Conservation (phyloP, 495 filamentous ascomycete species). For the Penicillium canescens region DNA sequence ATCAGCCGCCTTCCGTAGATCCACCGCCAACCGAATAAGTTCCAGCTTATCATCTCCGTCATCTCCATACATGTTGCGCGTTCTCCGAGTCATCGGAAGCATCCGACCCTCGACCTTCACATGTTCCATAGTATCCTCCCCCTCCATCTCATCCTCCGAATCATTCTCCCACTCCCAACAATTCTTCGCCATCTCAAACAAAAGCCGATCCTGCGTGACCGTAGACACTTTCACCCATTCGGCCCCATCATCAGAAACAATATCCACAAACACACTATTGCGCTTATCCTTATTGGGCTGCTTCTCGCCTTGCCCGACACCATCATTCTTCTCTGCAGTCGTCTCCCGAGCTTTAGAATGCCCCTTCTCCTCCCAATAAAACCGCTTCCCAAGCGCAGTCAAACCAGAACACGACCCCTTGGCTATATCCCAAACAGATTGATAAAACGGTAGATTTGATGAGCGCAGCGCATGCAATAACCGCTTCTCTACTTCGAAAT, state of each 20-base stretch:
- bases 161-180: constrained; percentile 53
- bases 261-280: constrained; percentile 47
- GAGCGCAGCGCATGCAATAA: constrained; percentile 51
- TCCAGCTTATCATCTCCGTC: constrained; percentile 52
- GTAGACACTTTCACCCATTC: constrained; percentile 66
- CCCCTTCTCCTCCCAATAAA: constrained; percentile 48
- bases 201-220: constrained; percentile 53
- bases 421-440: constrained; percentile 55
- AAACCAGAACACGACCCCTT: constrained; percentile 47
- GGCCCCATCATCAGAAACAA: constrained; percentile 53
- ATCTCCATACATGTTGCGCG: constrained; percentile 11
- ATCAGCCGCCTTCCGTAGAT: constrained; percentile 54
- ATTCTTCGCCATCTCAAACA: constrained; percentile 65
- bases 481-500: constrained; percentile 23
- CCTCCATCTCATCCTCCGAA: constrained; percentile 40
- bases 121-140: constrained; percentile 29
- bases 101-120: constrained; percentile 28
- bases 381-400: constrained; percentile 52
- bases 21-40: constrained; percentile 57
- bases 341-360: constrained; percentile 11
- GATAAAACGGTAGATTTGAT: constrained; percentile 59
- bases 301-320: constrained; percentile 23
- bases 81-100: too few relatives aligned
- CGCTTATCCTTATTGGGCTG: constrained; percentile 39
- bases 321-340: constrained; percentile 17